Percentiles rank a stretch among this genome's conserved stretches.
These are phyloP conservation scores for Penicillium sp. DNA, from an alignment of 2,329 filamentous ascomycete genomes.

Conservation along the genomic window DNA sequence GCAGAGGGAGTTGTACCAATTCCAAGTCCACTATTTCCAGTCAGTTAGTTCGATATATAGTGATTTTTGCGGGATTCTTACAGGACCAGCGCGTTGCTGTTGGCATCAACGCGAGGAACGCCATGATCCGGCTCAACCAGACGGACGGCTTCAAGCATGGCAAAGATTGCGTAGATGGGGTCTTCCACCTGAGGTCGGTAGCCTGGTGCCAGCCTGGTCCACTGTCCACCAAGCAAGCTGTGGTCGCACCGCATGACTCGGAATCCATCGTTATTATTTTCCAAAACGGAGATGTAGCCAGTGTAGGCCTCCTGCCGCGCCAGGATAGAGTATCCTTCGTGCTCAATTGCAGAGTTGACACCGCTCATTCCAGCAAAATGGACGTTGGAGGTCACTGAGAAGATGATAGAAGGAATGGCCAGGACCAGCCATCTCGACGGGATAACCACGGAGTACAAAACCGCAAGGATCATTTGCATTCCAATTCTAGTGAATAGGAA, in stretches of 20 bases:
- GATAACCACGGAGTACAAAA: conserved; percentile 63
- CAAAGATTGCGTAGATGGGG: conserved; percentile 93
- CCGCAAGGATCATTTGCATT: conserved; percentile 66
- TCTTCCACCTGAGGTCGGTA: conserved; percentile 63
- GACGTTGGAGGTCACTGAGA: conserved; percentile 67
- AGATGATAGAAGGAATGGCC: conserved; percentile 65
- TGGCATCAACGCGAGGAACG: conserved; percentile 51
- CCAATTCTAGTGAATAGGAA: conserved; percentile 69
- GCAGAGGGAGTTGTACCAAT: conserved; percentile 89
- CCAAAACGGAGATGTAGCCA: conserved; percentile 87
- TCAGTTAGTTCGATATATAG: conserved; percentile 9
- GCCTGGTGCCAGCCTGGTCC: conserved; percentile 59
- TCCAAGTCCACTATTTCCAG: conserved; percentile 68
- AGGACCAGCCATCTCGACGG: conserved; percentile 68
- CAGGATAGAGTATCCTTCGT: conserved; percentile 70
- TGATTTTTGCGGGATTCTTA: conserved; percentile 47
- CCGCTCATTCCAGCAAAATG: conserved; percentile 65
- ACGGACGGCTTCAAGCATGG: conserved; percentile 88
- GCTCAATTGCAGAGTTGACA: conserved; percentile 65
- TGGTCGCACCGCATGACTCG: conserved; percentile 90
- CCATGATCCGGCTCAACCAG: conserved; percentile 62
- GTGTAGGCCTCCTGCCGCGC: conserved; percentile 83
- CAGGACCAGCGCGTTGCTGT: conserved; percentile 82
- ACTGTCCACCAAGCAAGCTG: conserved; percentile 89
- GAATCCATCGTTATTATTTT: conserved; percentile 69